Conservation (phyloP, 495 filamentous ascomycete genomes). For the Daldinia childiae region DNA sequence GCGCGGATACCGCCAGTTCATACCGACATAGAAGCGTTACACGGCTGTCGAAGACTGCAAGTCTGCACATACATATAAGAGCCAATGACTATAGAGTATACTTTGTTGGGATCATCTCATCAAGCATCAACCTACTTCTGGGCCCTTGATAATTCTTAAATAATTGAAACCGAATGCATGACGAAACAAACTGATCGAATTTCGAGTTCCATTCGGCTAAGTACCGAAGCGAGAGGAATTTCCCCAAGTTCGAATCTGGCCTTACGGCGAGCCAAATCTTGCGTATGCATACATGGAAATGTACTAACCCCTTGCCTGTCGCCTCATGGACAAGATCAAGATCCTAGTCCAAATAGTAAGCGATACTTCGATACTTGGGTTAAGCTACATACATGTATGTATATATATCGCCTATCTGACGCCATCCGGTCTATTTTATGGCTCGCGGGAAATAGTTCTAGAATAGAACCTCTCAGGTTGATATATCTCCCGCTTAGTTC, state of each 20-base stretch:
- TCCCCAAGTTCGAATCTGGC: conserved; percentile 32
- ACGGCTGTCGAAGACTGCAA: conserved; percentile 22
- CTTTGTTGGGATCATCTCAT: conserved; percentile 22
- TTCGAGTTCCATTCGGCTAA: conserved; percentile 28
- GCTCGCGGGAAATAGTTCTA: not conserved
- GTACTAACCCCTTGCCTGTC: conserved; percentile 29
- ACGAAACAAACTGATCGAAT: conserved; percentile 6
- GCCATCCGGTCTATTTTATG: not conserved
- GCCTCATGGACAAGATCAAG: conserved; percentile 32
- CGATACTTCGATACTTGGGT: conserved; percentile 15
- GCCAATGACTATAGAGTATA: conserved; percentile 15
- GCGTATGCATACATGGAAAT: conserved; percentile 25
- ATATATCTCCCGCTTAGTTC: not conserved
- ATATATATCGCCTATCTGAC: not conserved
- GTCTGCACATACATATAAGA: conserved; percentile 23
- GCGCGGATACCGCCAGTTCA: conserved; percentile 42
- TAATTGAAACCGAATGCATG: conserved; percentile 6
- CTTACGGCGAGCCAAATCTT: conserved; percentile 31
- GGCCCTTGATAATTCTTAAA: conserved; percentile 10
- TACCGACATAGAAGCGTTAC: conserved; percentile 31
- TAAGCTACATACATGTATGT: not conserved
- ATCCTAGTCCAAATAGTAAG: conserved; percentile 34
- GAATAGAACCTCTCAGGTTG: not conserved
- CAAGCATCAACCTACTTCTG: conserved; percentile 22
- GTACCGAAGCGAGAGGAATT: conserved; percentile 30